Percentiles rank a stretch among this genome's conserved stretches.
Evolutionary conservation across 768 basidiomycete genomes (phyloP).

Genomic region (Chlorophyllum brunneum): DNA sequence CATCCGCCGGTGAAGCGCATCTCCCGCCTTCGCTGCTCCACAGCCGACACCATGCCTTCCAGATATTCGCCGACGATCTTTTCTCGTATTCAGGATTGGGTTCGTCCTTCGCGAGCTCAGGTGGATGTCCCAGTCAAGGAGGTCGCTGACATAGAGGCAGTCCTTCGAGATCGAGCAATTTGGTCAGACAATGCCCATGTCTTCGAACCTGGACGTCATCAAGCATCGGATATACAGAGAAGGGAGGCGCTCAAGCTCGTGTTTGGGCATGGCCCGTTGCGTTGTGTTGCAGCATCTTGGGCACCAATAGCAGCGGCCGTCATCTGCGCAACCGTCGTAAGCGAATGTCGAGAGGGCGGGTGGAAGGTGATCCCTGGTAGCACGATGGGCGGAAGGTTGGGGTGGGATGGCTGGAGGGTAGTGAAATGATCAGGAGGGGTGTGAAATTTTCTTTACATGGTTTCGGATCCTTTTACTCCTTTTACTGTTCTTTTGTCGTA

Average conservation of each 20-base stretch:
- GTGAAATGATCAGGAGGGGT: neutral
- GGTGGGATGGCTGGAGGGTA: slow-evolving; percentile 45
- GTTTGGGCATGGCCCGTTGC: slow-evolving; percentile 46
- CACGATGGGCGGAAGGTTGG: slow-evolving; percentile 32
- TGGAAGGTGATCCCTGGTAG: slow-evolving; percentile 25
- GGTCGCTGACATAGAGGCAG: slow-evolving; percentile 31
- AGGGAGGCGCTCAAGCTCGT: slow-evolving; percentile 25
- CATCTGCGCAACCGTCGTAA: slow-evolving; percentile 39
- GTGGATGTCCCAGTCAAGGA: slow-evolving; percentile 14
- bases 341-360: slow-evolving; percentile 26
- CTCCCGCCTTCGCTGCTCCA: too few relatives aligned
- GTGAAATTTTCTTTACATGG: neutral
- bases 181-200: slow-evolving; percentile 32
- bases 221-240: slow-evolving; percentile 18
- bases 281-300: slow-evolving; percentile 46
- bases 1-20: slow-evolving; percentile 51
- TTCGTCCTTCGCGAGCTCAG: neutral
- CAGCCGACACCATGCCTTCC: slow-evolving; percentile 16
- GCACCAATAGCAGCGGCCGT: slow-evolving; percentile 49
- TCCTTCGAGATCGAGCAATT: slow-evolving; percentile 28
- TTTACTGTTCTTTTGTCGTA: neutral
- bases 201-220: slow-evolving; percentile 38
- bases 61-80: neutral
- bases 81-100: neutral
- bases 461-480: neutral